Evolutionary conservation across 2,329 filamentous ascomycete species (phyloP).

Genomic region (Bipolaris sorokiniana): DNA sequence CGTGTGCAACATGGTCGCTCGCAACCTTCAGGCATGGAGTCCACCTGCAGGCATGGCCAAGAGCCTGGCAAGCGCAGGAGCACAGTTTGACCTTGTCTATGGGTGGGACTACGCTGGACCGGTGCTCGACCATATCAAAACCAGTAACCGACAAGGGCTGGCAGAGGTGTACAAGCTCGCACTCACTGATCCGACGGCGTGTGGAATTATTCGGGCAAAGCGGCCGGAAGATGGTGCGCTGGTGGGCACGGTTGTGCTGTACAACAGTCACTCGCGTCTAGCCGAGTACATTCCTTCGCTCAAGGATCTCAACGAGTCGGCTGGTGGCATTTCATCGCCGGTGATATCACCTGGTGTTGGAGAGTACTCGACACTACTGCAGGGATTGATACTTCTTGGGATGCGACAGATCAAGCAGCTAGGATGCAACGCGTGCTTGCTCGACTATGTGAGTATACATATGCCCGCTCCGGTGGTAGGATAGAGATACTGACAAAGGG

Average conservation of each 20-base stretch:
- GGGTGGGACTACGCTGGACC: slow-evolving; percentile 76
- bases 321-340: slow-evolving; percentile 80
- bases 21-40: slow-evolving; percentile 73
- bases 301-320: slow-evolving; percentile 62
- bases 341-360: slow-evolving; percentile 72
- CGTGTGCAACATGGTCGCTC: slow-evolving; percentile 75
- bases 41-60: slow-evolving; percentile 78
- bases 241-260: slow-evolving; percentile 80
- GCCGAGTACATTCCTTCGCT: slow-evolving; percentile 73
- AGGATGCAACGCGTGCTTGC: slow-evolving; percentile 72
- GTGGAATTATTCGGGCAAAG: slow-evolving; percentile 84
- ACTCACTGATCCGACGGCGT: slow-evolving; percentile 71
- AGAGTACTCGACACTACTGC: slow-evolving; percentile 73
- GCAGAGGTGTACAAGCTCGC: slow-evolving; percentile 80
- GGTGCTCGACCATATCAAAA: slow-evolving; percentile 76
- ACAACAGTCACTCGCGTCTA: slow-evolving; percentile 71
- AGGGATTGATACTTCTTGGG: slow-evolving; percentile 80
- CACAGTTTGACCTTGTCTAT: slow-evolving; percentile 83
- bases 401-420: slow-evolving; percentile 82
- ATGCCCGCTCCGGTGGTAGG: not conserved
- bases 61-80: slow-evolving; percentile 72
- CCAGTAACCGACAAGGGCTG: slow-evolving; percentile 76
- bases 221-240: slow-evolving; percentile 69
- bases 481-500: slow-evolving; percentile 38
- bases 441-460: slow-evolving; percentile 75